These are phyloP conservation scores for Rhizopus sp. DNA, from an alignment of 371 early-diverging fungal genomes.

Conservation along the genomic window DNA sequence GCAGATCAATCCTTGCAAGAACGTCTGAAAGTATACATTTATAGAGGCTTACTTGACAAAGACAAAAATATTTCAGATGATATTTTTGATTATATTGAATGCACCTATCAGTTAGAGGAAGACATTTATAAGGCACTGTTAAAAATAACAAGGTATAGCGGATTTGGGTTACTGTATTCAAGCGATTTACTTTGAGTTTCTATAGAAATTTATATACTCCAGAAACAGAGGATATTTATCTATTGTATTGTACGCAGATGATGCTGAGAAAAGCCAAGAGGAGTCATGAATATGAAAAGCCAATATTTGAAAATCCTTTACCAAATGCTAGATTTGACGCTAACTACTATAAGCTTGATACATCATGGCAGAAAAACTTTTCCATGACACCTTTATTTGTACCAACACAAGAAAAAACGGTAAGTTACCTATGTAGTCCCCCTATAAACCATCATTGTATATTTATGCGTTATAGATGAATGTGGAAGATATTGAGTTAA, in stretches of 20 bases:
- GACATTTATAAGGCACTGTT: constrained; percentile 45
- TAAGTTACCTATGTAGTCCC: background rate
- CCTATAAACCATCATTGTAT: background rate
- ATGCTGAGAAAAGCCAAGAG: constrained; percentile 60
- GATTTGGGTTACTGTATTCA: background rate
- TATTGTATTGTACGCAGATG: constrained; percentile 63
- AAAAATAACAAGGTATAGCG: constrained; percentile 43
- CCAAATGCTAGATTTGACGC: constrained; percentile 64
- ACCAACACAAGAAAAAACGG: constrained; percentile 42
- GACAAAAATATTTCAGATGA: constrained; percentile 51
- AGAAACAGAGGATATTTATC: constrained; percentile 64
- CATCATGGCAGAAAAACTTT: constrained; percentile 57
- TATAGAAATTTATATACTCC: constrained; percentile 62
- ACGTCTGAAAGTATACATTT: constrained; percentile 6
- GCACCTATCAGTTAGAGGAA: constrained; percentile 28
- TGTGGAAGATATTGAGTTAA: constrained; percentile 24
- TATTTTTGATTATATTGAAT: constrained; percentile 53
- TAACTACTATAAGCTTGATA: constrained; percentile 55
- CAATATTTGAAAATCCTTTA: constrained; percentile 62
- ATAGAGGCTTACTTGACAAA: constrained; percentile 58
- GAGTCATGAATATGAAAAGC: constrained; percentile 58
- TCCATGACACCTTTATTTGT: constrained; percentile 77
- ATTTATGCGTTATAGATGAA: constrained; percentile 11
- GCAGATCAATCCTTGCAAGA: background rate
- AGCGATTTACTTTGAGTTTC: constrained; percentile 2